Base-by-base conservation (phyloP, 140 eudicot species). In the Senecio squalidus region DNA sequence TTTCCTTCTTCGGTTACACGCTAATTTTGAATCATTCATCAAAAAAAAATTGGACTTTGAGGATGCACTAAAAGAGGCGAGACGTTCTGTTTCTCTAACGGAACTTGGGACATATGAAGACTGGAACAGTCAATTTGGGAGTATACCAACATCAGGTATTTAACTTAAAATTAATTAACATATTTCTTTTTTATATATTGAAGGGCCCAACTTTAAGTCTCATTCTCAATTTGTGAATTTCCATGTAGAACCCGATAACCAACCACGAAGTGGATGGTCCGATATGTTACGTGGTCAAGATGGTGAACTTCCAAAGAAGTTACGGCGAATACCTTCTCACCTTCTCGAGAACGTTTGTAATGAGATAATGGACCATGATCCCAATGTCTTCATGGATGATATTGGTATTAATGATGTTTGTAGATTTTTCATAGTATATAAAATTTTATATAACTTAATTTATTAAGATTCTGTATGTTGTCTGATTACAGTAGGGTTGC, bases 301-400 rank as follows among this genome's bases (percentile, higher is more conserved):
- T 87, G 98, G 96, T 41, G 92, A 84, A 70, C 77, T 92, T 73
- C 98, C 98, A 3, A 93, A 92, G 58, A 92, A 87, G 76, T 73
- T 84, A 71, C 72, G 83, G 75, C 83, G 86, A 73, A 25, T 92
- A 74, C 96, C 87, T 62, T 96, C 96, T 66, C 84, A 86, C 22
- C 95, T 92, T 34, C 77, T 92, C 66, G 96, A 92, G 64, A 93
- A 77, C 60, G 73, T 92, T 52, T 84, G 93, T 68, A 92, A 87
- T 52, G 98, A 92, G 88, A 87, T 92, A 33, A 92, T 92, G 95
- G 93, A 84, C 53, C 75, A 75, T 67, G 92, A 92, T 75, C 94
- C 98, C 23, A 87, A 92, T 51, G 96, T 92, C 61, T 89, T 83
- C 30, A 87, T 96, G 96, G 83, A 87, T 75, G 98, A 92, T 66